These are phyloP conservation scores for Neotropicomus parvogracilis DNA, from an alignment of 1,284 basidiomycete species.

Conservation along the genomic window DNA sequence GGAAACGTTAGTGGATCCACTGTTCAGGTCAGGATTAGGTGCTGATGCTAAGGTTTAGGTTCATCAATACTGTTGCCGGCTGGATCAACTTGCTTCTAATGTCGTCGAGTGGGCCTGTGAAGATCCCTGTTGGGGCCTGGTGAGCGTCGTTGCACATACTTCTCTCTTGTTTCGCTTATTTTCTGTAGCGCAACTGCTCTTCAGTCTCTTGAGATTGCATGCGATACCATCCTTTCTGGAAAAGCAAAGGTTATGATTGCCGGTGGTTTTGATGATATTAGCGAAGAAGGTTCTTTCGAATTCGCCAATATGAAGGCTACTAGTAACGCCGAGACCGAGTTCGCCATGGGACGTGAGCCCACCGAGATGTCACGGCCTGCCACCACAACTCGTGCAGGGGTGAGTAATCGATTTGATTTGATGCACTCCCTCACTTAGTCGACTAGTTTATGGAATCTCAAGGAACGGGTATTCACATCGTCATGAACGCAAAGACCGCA, in stretches of 20 bases:
- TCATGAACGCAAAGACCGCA: slow-evolving; percentile 96
- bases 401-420: slow-evolving; percentile 35
- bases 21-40: slow-evolving; percentile 8
- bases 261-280: slow-evolving; percentile 97
- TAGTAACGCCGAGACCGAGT: slow-evolving; percentile 93
- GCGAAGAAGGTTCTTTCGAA: slow-evolving; percentile 95
- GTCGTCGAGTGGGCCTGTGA: slow-evolving; percentile 95
- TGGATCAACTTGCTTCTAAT: slow-evolving; percentile 95
- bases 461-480: slow-evolving; percentile 93
- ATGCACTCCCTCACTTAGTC: slow-evolving; percentile 17
- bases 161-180: slow-evolving; percentile 6
- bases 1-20: slow-evolving; percentile 70
- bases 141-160: slow-evolving; percentile 35
- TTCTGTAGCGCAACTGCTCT: slow-evolving; percentile 84
- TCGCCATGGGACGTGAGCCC: slow-evolving; percentile 97
- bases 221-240: slow-evolving; percentile 89
- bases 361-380: slow-evolving; percentile 98
- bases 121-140: slow-evolving; percentile 99
- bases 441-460: slow-evolving; percentile 93
- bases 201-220: slow-evolving; percentile 97
- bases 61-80: slow-evolving; percentile 97
- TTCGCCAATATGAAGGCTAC: slow-evolving; percentile 99
- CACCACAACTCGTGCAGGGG: slow-evolving; percentile 91
- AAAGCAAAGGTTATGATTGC: slow-evolving; percentile 99
- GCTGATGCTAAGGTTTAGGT: slow-evolving; percentile 45